These are phyloP conservation scores for Xerocomus spinulosus DNA, from an alignment of 768 basidiomycete species.

Conservation along the genomic window DNA sequence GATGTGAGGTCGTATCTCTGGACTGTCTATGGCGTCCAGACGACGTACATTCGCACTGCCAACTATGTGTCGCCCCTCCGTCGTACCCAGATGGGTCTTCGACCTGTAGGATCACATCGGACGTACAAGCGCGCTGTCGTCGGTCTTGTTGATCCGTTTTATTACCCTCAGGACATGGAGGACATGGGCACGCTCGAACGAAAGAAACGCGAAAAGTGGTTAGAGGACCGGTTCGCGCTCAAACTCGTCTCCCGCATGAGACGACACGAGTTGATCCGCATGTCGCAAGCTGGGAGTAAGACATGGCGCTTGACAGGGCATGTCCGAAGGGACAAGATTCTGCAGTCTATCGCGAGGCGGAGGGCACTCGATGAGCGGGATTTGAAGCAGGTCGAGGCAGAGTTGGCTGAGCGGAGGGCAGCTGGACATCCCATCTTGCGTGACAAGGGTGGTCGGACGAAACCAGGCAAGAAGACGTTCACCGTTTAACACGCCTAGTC, in stretches of 20 bases:
- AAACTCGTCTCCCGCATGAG: slow-evolving; percentile 34
- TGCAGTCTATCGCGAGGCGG: slow-evolving; percentile 46
- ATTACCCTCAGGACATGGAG: slow-evolving; percentile 78
- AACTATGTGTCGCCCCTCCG: slow-evolving; percentile 66
- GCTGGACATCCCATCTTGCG: slow-evolving; percentile 21
- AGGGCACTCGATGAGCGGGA: slow-evolving; percentile 40
- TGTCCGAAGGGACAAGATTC: slow-evolving; percentile 45
- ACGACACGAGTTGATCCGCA: slow-evolving; percentile 32
- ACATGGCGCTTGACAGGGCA: slow-evolving; percentile 39
- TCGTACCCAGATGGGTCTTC: slow-evolving; percentile 26
- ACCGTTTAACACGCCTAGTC: neutral
- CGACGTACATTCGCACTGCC: slow-evolving; percentile 95
- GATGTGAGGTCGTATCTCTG: slow-evolving; percentile 84
- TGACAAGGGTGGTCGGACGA: too few species aligned
- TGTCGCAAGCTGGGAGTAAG: slow-evolving; percentile 34
- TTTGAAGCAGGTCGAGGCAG: slow-evolving; percentile 34
- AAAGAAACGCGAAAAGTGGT: slow-evolving; percentile 50
- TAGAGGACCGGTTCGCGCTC: slow-evolving; percentile 56
- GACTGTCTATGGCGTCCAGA: slow-evolving; percentile 81
- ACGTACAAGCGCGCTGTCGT: slow-evolving; percentile 92
- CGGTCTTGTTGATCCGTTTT: slow-evolving; percentile 88
- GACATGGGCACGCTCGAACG: slow-evolving; percentile 65
- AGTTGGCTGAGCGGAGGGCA: slow-evolving; percentile 25
- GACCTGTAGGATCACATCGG: slow-evolving; percentile 35
- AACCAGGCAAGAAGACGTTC: slow-evolving; percentile 13